Evolutionary conservation across 345 rosid genomes (phyloP), one percentile per base, ranked within the genome.

Genomic region (Psidium friedrichsthalianum): DNA sequence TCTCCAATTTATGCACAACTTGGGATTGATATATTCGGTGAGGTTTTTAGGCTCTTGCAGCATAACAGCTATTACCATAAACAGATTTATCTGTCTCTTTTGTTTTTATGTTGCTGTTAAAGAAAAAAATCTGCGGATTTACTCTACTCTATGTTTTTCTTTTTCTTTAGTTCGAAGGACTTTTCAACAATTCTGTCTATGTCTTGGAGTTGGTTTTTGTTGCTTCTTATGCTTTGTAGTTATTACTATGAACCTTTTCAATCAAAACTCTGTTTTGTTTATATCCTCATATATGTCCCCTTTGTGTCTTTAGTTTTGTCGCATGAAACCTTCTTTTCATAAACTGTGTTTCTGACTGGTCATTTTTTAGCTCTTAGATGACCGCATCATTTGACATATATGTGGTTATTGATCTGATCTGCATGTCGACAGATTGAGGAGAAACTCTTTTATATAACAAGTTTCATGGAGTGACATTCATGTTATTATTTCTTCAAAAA

Each of bases 1-100:
- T 98, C 99, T 76, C 99, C 99, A 12, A 96, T 98, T 56, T 96
- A 96, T 89, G 91, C 93, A 54, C 98, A 96, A 57, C 98, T 98
- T 57, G 99, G 99, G 87, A 96, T 98, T 78, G 88, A 98, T 87
- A 92, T 96, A 18, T 98, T 98, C 85, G 99, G 99, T 96, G 52
- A 94, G 97, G 85, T 54, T 87, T 42, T 84, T 58, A 61, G 42
- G 61, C 61, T 54, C 47, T 82, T 16, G 14, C 59, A 27, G 42
- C 47, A 56, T 29, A 53, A 32, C 15, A 56, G 47, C 40, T 36
- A 36, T 82, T 53, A 44, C n/a, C 27, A 22, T 32, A 54, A 40
- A 69, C 80, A 69, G 47, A 36, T 69, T 36, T 20, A 69, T 36
- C 80, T 36, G 13, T 69, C 11, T 32, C 4, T 32, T 29, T 32